A percentile compares a stretch with the other conserved stretches of the same genome.
phyloP scores from a whole-genome alignment of 2,329 filamentous ascomycete species.

The Colletotrichum tofieldiae region DNA sequence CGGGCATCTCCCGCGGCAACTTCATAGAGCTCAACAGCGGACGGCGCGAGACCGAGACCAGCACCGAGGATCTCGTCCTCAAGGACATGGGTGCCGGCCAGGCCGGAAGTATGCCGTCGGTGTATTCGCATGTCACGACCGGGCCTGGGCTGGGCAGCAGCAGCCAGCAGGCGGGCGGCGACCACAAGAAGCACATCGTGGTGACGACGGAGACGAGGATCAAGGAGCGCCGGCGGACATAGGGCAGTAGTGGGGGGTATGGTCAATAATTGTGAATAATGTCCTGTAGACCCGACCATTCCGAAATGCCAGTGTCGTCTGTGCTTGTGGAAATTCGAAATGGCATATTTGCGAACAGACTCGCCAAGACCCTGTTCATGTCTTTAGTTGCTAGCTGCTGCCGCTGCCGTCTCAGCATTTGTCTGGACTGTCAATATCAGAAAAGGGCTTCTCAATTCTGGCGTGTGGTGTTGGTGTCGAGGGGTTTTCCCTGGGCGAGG shows the following conservation, averaged over 20 bases:
- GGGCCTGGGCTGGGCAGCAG: background rate
- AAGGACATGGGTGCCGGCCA: conserved; percentile 36
- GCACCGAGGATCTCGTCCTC: conserved; percentile 48
- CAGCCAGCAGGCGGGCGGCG: background rate
- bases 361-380: background rate
- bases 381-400: background rate
- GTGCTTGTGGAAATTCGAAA: background rate
- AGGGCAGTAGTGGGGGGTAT: background rate
- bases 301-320: background rate
- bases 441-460: background rate
- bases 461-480: background rate
- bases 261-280: background rate
- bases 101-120: background rate
- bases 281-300: too few relatives aligned
- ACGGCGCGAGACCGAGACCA: conserved; percentile 37
- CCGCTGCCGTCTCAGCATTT: background rate
- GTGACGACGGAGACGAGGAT: conserved; percentile 20
- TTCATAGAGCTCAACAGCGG: conserved; percentile 39
- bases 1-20: conserved; percentile 23
- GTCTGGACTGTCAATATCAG: background rate
- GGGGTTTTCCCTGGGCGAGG: background rate
- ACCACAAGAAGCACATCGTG: background rate
- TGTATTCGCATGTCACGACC: conserved; percentile 27
- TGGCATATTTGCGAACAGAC: background rate
- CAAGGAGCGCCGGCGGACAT: background rate